Evolutionary conservation across 495 filamentous ascomycete genomes (phyloP).

Genomic region (Xylaria scruposa): DNA sequence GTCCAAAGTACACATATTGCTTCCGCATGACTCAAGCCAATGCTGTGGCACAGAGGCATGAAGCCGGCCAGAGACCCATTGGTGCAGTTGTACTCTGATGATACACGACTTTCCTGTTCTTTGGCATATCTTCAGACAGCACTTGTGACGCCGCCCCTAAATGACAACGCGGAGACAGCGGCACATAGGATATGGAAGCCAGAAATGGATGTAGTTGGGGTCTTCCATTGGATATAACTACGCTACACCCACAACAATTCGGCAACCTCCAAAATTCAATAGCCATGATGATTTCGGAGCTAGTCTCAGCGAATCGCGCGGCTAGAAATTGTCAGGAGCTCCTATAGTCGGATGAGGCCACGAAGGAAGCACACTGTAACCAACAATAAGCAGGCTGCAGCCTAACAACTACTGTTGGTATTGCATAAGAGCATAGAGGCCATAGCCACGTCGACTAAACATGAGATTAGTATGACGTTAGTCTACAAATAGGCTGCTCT

Average conservation of each 20-base stretch:
- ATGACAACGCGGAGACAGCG: background rate
- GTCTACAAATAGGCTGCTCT: background rate
- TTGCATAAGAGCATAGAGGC: background rate
- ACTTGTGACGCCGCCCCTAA: background rate
- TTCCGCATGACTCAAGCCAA: background rate
- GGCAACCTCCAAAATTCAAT: background rate
- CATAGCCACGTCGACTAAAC: background rate
- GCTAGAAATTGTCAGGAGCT: background rate
- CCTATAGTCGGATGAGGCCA: background rate
- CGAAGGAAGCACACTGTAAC: background rate
- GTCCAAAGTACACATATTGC: background rate
- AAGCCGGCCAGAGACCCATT: background rate
- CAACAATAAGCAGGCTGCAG: constrained; percentile 10
- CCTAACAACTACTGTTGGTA: background rate
- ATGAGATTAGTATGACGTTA: background rate
- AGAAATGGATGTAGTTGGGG: background rate
- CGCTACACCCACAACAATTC: background rate
- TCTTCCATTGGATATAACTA: background rate
- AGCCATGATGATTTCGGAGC: background rate
- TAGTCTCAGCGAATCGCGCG: background rate
- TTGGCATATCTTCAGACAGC: background rate
- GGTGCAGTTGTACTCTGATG: background rate
- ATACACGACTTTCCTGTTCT: background rate
- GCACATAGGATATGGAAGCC: background rate
- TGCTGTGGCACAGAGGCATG: background rate